These are phyloP conservation scores for Entoloma clypeatum DNA, from an alignment of 1,284 basidiomycete species.

Conservation along the genomic window DNA sequence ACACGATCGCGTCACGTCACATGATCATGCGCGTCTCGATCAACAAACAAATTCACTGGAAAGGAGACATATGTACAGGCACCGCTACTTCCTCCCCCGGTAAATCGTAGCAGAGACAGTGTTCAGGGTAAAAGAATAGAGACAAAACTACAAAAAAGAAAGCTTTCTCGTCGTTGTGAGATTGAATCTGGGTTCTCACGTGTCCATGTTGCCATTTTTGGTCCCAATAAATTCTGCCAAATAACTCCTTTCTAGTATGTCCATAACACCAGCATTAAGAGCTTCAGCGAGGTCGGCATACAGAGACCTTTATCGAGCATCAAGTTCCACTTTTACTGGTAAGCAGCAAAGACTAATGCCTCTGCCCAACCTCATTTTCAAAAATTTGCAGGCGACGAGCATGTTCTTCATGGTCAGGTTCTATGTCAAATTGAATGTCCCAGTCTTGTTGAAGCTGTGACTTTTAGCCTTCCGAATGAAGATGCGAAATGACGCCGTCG, in stretches of 20 bases:
- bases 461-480: constrained; percentile 63
- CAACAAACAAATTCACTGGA: constrained; percentile 29
- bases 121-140: no score
- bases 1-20: constrained; percentile 39
- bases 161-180: no score
- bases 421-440: constrained; percentile 8
- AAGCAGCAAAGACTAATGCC: constrained; percentile 8
- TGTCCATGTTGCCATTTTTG: neutral
- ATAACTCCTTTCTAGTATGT: constrained; percentile 37
- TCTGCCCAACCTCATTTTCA: constrained; percentile 1
- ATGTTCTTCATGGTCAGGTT: constrained; percentile 47
- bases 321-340: constrained; percentile 65
- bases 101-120: no score
- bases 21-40: constrained; percentile 32
- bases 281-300: constrained; percentile 69
- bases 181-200: no score
- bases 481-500: constrained; percentile 52
- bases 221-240: neutral
- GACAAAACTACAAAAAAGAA: no score
- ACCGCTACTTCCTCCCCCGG: neutral
- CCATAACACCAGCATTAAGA: constrained; percentile 41
- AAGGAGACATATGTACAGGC: neutral
- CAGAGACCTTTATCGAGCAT: constrained; percentile 61
- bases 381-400: constrained; percentile 45
- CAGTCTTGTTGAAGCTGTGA: constrained; percentile 8